phyloP scores from a whole-genome alignment of 306 rosid species.

The Pyrus betulifolia region DNA sequence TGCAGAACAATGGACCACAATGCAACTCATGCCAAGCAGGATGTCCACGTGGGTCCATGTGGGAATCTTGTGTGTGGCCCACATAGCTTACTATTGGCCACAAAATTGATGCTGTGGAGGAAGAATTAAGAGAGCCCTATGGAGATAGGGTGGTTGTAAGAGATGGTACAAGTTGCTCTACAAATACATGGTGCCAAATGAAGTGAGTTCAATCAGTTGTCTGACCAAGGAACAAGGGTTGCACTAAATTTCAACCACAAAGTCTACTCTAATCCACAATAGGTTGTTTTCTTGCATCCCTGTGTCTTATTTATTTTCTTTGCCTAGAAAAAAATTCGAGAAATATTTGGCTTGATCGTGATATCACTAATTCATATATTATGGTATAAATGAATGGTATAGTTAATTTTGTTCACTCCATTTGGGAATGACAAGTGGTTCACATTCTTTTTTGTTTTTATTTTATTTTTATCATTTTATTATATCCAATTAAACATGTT shows the following conservation, averaged over 20 bases:
- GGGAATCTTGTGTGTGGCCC: conserved; percentile 1
- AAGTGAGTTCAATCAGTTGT: not conserved
- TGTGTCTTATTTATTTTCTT: too few relatives aligned
- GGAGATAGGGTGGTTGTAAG: not conserved
- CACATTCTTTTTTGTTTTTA: not conserved
- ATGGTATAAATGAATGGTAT: too few relatives aligned
- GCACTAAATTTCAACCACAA: not conserved
- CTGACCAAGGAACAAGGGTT: not conserved
- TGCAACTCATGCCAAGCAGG: not conserved
- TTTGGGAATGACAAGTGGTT: not conserved
- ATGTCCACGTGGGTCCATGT: conserved; percentile 1
- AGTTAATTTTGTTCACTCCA: too few relatives aligned
- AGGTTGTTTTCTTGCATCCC: not conserved
- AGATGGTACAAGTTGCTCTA: not conserved
- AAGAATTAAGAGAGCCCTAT: not conserved
- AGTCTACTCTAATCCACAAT: not conserved
- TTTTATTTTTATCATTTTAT: not conserved
- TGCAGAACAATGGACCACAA: not conserved
- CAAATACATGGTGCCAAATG: not conserved
- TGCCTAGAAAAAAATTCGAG: too few relatives aligned
- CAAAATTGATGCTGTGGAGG: not conserved
- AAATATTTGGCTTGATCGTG: too few relatives aligned
- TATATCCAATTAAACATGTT: not conserved
- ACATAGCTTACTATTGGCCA: not conserved
- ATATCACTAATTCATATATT: too few relatives aligned